phyloP scores from a whole-genome alignment of 306 rosid species.

The Quercus ilex region DNA sequence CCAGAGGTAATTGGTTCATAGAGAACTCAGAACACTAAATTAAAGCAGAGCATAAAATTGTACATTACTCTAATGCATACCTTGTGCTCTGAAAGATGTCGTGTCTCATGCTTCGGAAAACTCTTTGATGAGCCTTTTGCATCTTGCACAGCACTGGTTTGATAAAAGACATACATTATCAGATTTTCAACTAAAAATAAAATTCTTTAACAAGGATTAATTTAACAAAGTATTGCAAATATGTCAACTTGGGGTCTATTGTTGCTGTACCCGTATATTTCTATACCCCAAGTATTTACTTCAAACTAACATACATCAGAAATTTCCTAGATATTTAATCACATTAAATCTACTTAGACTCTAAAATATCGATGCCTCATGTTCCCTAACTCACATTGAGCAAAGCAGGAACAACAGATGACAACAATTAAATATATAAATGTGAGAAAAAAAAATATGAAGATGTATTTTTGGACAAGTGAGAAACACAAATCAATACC shows the following conservation, averaged over 20 bases:
- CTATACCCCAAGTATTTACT: background rate
- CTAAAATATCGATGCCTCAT: background rate
- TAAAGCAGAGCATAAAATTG: background rate
- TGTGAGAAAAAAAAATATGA: background rate
- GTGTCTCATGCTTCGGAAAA: constrained; percentile 83
- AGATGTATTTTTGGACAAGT: background rate
- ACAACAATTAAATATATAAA: background rate
- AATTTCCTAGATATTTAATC: background rate
- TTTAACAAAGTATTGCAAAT: background rate
- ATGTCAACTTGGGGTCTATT: background rate
- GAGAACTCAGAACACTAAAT: background rate
- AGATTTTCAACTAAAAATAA: background rate
- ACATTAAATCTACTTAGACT: background rate
- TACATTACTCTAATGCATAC: constrained; percentile 28
- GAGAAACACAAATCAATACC: background rate
- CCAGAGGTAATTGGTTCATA: background rate
- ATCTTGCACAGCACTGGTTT: constrained; percentile 56
- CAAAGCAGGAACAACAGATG: background rate
- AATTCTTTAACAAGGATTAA: background rate
- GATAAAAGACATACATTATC: constrained; percentile 19
- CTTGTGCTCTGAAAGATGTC: constrained; percentile 97
- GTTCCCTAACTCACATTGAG: background rate
- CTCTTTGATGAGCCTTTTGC: constrained; percentile 64
- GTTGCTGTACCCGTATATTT: background rate
- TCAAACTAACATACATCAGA: background rate